Evolutionary conservation across 148 eudicot species (phyloP).

Genomic region (Fagopyrum tataricum): DNA sequence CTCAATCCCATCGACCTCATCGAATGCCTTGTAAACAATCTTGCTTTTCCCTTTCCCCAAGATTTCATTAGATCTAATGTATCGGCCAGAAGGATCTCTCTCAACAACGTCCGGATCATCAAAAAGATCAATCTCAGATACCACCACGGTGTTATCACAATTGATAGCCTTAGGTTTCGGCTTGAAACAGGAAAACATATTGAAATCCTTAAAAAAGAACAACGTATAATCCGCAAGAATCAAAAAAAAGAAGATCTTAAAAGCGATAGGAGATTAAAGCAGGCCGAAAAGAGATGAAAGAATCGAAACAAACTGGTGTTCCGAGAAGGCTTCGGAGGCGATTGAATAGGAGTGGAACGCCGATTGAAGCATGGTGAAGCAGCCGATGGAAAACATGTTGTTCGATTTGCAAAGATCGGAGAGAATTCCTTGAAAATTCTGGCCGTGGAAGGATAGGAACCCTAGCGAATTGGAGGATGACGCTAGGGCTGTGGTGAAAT

Average conservation of each 20-base stretch:
- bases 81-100: constrained; percentile 48
- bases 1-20: constrained; percentile 29
- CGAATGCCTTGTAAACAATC: constrained; percentile 50
- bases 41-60: constrained; percentile 93
- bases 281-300: constrained; percentile 3
- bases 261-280: neutral
- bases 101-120: constrained; percentile 37
- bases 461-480: neutral
- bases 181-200: constrained; percentile 39
- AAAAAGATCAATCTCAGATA: constrained; percentile 18
- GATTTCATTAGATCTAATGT: constrained; percentile 61
- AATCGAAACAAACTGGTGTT: constrained; percentile 17
- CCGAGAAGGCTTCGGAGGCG: constrained; percentile 81
- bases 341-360: constrained; percentile 56
- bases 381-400: constrained; percentile 31
- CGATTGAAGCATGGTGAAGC: constrained; percentile 37
- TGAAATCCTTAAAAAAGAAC: constrained; percentile 38
- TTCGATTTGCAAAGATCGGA: neutral
- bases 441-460: neutral
- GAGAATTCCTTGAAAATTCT: neutral
- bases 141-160: constrained; percentile 19
- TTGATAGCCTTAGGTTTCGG: constrained; percentile 57
- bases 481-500: neutral
- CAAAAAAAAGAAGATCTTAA: neutral
- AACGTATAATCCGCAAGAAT: constrained; percentile 21